Base-by-base conservation (phyloP, 768 basidiomycete genomes). In the Lentinula raphanica region DNA sequence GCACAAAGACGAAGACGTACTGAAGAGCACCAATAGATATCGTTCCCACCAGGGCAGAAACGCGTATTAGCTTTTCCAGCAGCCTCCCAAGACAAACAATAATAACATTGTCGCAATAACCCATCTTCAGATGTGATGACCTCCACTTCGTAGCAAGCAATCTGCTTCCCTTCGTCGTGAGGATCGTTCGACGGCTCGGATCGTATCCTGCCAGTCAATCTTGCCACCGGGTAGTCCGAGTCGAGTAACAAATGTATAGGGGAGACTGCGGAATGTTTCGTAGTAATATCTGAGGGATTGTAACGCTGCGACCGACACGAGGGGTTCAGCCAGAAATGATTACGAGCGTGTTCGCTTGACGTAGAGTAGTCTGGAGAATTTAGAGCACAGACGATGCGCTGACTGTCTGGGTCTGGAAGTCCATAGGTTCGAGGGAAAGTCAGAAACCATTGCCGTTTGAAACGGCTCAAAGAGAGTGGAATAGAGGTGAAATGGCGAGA, bases 321-420 rank as follows among this genome's bases (percentile, higher is more conserved):
- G 4, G 54, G 54, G 54, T 56, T 56, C 13, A 56, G 28, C 54
- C 54, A 56, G 36, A 56, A 56, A 28, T 56, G 54, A 45, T 13
- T 32, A 12, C 36, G 40, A n/a, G 54, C 54, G 12, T 56, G 40
- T 17, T 42, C 17, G 27, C 45, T 25, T 9, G 54, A 4, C 6
- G 44, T 42, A 15, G 40, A 44, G 15, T 44, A 44, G 42, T 56
- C 54, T 11, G 54, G 54, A 46, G 44, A 29, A 29, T 56, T 56
- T 25, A 56, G 40, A 46, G 38, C 27, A 42, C 54, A 56, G 27
- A 45, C 54, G 8, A 56, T 56, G 21, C 54, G 39, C 28, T 44
- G 40, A 15, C 54, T 46, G 40, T 44, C 40, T 25, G 54, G 54
- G 13, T 56, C 40, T 15, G 54, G 40, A 28, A 56, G 28, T 46